Percentiles rank a stretch among this genome's conserved stretches.
Conservation (phyloP, 108 stramenopile genomes). For the Discostella pseudostelligera region DNA sequence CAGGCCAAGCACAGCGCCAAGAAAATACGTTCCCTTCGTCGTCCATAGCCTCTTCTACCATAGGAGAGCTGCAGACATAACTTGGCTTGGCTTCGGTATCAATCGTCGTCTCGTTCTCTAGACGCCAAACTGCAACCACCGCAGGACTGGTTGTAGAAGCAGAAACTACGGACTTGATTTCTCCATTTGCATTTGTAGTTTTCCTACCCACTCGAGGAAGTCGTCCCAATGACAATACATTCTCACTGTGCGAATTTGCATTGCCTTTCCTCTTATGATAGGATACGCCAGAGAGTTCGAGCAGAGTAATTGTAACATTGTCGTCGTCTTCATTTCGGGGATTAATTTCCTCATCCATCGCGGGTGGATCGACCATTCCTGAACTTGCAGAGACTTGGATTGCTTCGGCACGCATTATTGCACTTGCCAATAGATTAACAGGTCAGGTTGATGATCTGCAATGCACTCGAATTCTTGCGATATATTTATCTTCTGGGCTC, state of each 20-base stretch:
- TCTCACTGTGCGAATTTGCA: neutral
- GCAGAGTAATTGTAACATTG: conserved; percentile 1
- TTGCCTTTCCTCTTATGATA: neutral
- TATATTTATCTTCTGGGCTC: no score
- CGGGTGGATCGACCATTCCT: neutral
- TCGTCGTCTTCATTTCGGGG: neutral
- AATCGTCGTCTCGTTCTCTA: neutral
- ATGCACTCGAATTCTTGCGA: no score
- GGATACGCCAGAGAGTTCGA: neutral
- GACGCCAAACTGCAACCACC: conserved; percentile 6
- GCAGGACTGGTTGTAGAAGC: neutral
- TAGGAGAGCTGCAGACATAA: neutral
- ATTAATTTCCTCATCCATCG: no score
- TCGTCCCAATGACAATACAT: neutral
- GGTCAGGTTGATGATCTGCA: no score
- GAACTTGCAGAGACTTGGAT: neutral
- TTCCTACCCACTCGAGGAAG: conserved; percentile 2
- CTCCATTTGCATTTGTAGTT: neutral
- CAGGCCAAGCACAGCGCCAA: conserved; percentile 1
- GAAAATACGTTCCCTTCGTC: neutral
- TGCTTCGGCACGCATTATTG: neutral
- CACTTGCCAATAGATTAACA: neutral
- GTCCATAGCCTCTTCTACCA: conserved; percentile 7
- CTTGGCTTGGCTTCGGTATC: neutral
- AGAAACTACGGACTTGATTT: neutral